Base-by-base conservation (phyloP, 768 basidiomycete species). In the Leucocoprinus birnbaumii region DNA sequence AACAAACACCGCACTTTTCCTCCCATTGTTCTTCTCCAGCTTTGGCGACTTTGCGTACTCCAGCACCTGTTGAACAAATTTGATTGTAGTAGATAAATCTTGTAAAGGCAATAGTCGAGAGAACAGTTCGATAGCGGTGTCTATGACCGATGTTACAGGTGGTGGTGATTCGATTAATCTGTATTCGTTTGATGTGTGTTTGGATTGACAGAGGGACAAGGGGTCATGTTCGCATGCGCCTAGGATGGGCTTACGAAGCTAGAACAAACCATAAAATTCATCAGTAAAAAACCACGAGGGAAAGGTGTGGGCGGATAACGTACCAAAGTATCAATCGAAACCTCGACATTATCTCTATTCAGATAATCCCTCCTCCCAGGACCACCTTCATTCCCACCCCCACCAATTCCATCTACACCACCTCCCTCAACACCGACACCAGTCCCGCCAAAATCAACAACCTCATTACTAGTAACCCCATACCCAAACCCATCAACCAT, bases 71-170 rank as follows among this genome's bases (percentile, higher is more conserved):
- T 72, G 74, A 22, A 90, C 70, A 11, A 78, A 75, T 21, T 81
- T 81, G 1, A 76, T 71, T 9, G 80, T 81, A 0, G 83, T 76
- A 2, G 75, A 54, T 2, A 84, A 68, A 59, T 91, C 91, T 67
- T 97, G 95, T 21, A 86, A 68, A 1, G 91, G 86, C 24, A 97
- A 79, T 35, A 97, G 71, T 34, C 81, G 78, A 0, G 91, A 76
- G 62, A 98, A 98, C 2, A 98, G 77, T 41, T 89, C 84, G n/a
- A 98, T 86, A 0, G 93, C 89, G 5, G 88, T 84, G 66, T 98
- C 91, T 24, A 97, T 89, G 9, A 93, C 89, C 3, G 89, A 83
- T 0, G 92, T 93, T 0, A 82, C 77, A 2, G 94, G 75, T 2
- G 94, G 86, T 7, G 90, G 84, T 7, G 89, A 82, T 61, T 87